Evolutionary conservation across 495 filamentous ascomycete species (phyloP).

Genomic region (Daldinia vernicosa): DNA sequence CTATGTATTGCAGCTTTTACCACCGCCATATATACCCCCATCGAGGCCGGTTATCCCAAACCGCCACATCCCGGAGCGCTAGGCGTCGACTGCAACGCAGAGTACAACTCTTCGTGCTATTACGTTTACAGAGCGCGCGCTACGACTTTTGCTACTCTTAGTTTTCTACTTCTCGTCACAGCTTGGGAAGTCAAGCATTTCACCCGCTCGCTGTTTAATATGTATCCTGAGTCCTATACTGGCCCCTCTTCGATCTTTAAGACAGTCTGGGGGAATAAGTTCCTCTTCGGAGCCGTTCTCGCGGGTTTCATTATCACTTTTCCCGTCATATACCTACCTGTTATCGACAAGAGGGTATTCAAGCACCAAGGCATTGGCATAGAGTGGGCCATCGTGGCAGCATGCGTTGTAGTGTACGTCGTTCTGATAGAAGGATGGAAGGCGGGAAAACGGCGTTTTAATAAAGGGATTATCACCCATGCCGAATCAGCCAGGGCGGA

Average conservation of each 20-base stretch:
- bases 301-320: slow-evolving; percentile 66
- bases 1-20: slow-evolving; percentile 64
- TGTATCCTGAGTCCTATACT: slow-evolving; percentile 56
- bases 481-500: not conserved
- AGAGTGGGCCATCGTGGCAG: slow-evolving; percentile 67
- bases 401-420: slow-evolving; percentile 57
- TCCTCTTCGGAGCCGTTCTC: slow-evolving; percentile 65
- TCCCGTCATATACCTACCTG: slow-evolving; percentile 65
- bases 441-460: slow-evolving; percentile 54
- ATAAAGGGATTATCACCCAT: slow-evolving; percentile 7
- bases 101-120: slow-evolving; percentile 54
- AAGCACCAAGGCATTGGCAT: slow-evolving; percentile 65
- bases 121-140: slow-evolving; percentile 71
- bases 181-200: slow-evolving; percentile 69
- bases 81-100: slow-evolving; percentile 60
- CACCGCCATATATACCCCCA: slow-evolving; percentile 56
- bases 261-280: slow-evolving; percentile 65
- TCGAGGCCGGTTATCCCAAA: slow-evolving; percentile 13
- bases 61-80: slow-evolving; percentile 35
- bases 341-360: slow-evolving; percentile 63
- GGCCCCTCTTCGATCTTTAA: slow-evolving; percentile 55
- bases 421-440: slow-evolving; percentile 63
- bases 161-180: slow-evolving; percentile 65
- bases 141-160: slow-evolving; percentile 72
- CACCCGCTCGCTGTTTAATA: slow-evolving; percentile 61